Evolutionary conservation across 768 basidiomycete genomes (phyloP), one percentile per base, ranked within the genome.

Genomic region (Lactifluus rugatus): DNA sequence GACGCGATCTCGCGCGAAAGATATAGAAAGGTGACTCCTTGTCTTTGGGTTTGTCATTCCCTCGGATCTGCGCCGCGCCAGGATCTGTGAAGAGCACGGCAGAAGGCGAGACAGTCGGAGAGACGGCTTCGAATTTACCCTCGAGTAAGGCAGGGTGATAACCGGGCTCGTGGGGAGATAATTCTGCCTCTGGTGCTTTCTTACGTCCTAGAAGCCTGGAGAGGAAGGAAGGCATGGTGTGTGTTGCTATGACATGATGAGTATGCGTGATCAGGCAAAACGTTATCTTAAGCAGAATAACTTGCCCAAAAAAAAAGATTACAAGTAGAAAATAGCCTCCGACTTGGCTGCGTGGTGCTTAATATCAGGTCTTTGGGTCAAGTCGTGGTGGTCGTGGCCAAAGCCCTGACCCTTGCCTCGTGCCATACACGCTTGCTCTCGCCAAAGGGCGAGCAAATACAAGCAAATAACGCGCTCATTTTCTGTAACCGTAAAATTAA

Each of bases 131-230:
- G 66, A 86, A 89, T 68, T 83, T 86, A 56, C 85, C 87, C 55
- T 84, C 87, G 3, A 89, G 76, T 52, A 87, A 71, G 14, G 80
- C 75, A 21, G 70, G 67, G 53, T 75, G 74, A 11, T 75, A 73
- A 31, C 64, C 39, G 17, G 71, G 71, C 25, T 73, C 71, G 61
- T 72, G 71, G n/a, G 69, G 65, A 23, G 71, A 67, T 32, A 76
- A 73, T 65, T 76, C 77, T 60, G 34, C 14, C 45, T 79, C 80
- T 64, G 83, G 83, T 28, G 76, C 71, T 72, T 79, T 85, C 73
- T 81, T 87, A 71, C 86, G 81, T 72, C 82, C 82, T 66, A 88
- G 84, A 65, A 89, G 83, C 68, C 85, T 89, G 70, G 83, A 81
- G 67, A 89, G 71, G 75, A 89, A 87, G 61, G 84, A 83, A 70